Evolutionary conservation across 2,329 filamentous ascomycete genomes (phyloP), one percentile per base, ranked within the genome.

Genomic region (Talaromyces sp.): DNA sequence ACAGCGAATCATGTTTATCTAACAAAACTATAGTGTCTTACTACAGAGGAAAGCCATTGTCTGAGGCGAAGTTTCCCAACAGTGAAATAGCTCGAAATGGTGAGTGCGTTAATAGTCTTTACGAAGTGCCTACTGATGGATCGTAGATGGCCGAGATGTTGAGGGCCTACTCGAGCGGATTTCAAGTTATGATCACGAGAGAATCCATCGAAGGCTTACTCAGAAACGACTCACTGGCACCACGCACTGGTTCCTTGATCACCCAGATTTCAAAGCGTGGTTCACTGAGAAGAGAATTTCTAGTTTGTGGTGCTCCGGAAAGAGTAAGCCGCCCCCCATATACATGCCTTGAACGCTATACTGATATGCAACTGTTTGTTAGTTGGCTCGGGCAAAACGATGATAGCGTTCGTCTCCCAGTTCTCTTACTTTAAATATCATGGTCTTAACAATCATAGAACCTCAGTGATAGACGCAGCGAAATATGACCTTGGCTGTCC

Each of bases 261-360:
- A 68, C 44, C 36, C 62, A 0, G 53, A 61, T 40, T 69, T 67
- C 36, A 54, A 65, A 36, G 56, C 51, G 6, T 69, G 67, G 67
- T 59, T 69, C 23, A 23, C 23, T 1, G 57, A 65, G 31, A 65
- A 62, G 50, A 58, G 12, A 9, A 42, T 59, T 12, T 58, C 63
- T 8, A 59, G 52, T 58, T 42, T 68, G 30, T 69, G 66, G 66
- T 68, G 64, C 33, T 65, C 66, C 3, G 66, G 67, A 36, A 65
- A 63, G 23, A 69, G 67, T 68, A 66, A 64, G 31, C 34, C 27
- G 33, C 9, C 47, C 12, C 18, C 54, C 6, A 14, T 23, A 23
- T 23, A 23, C 23, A 34, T 12, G 3, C 23, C 16, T 23, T 14
- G n/a, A 9, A n/a, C 23, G 3, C 18, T 23, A n/a, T 14, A 23